Conservation (phyloP, 2,329 filamentous ascomycete genomes). For the Pleoardoris graminearum region DNA sequence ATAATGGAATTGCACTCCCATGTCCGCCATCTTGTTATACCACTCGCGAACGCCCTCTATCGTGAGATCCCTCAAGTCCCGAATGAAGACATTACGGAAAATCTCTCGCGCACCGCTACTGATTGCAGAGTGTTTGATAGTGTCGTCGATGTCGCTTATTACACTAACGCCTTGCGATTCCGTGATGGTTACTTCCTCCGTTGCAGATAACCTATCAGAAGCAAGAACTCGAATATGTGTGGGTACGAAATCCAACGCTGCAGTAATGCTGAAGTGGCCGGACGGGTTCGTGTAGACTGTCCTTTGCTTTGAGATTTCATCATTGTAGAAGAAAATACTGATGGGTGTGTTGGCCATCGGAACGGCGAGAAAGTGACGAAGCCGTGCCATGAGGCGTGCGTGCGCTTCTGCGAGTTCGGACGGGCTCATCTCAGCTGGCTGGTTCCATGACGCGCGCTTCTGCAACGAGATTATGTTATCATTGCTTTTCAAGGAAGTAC, state of each 20-base stretch:
- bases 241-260: constrained; percentile 84
- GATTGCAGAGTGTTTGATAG: constrained; percentile 94
- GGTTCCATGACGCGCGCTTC: constrained; percentile 55
- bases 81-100: constrained; percentile 93
- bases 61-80: constrained; percentile 77
- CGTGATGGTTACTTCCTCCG: constrained; percentile 75
- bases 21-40: constrained; percentile 75
- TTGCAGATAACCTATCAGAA: constrained; percentile 80
- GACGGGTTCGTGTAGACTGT: constrained; percentile 85
- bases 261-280: constrained; percentile 83
- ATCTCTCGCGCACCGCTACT: constrained; percentile 85
- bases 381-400: constrained; percentile 80
- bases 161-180: constrained; percentile 81
- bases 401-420: constrained; percentile 81
- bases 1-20: constrained; percentile 91
- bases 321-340: constrained; percentile 94
- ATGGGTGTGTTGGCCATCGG: constrained; percentile 77
- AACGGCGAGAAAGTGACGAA: constrained; percentile 87
- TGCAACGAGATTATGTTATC: constrained; percentile 45
- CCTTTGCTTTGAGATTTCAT: constrained; percentile 76
- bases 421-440: constrained; percentile 67
- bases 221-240: constrained; percentile 87
- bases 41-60: constrained; percentile 88
- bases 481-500: constrained; percentile 30
- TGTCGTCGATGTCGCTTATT: constrained; percentile 98